Conservation (phyloP, 345 rosid genomes). For the Murraya koenigii region DNA sequence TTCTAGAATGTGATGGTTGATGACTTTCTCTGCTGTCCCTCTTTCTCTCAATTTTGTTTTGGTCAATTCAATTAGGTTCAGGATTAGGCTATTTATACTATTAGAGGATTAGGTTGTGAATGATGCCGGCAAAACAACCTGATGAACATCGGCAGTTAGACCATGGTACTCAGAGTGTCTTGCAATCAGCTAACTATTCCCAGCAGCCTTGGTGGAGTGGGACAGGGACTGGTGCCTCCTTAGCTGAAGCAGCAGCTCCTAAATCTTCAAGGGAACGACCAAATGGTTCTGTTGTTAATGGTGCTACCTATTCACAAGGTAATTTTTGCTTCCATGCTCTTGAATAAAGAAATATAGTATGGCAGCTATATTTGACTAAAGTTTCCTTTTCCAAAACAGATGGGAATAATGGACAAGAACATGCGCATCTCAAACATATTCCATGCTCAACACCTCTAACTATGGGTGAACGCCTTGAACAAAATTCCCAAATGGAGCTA, state of each 20-base stretch:
- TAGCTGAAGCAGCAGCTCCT: slow-evolving; percentile 28
- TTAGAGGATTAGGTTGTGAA: slow-evolving; percentile 22
- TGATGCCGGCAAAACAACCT: slow-evolving; percentile 47
- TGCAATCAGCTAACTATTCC: slow-evolving; percentile 28
- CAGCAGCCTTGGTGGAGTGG: slow-evolving; percentile 62
- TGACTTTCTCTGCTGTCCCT: neutral
- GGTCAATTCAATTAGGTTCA: neutral
- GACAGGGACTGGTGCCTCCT: slow-evolving; percentile 25
- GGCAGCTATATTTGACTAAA: slow-evolving; percentile 14
- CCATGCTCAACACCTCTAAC: slow-evolving; percentile 22
- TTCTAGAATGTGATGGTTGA: neutral
- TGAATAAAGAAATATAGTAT: slow-evolving; percentile 7
- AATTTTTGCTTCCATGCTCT: slow-evolving; percentile 20
- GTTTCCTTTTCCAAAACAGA: slow-evolving; percentile 28
- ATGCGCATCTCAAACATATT: slow-evolving; percentile 23
- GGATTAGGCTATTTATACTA: slow-evolving; percentile 14
- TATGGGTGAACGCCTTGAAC: slow-evolving; percentile 35
- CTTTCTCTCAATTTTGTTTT: slow-evolving; percentile 5
- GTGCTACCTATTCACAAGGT: slow-evolving; percentile 22
- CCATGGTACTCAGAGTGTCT: slow-evolving; percentile 25
- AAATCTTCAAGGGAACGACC: slow-evolving; percentile 24
- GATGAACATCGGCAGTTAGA: slow-evolving; percentile 29
- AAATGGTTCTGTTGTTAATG: slow-evolving; percentile 27
- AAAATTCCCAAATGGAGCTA: slow-evolving; percentile 53
- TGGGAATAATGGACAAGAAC: slow-evolving; percentile 33